Conservation (phyloP, 2,329 filamentous ascomycete species). For the Podosphaera fusca region DNA sequence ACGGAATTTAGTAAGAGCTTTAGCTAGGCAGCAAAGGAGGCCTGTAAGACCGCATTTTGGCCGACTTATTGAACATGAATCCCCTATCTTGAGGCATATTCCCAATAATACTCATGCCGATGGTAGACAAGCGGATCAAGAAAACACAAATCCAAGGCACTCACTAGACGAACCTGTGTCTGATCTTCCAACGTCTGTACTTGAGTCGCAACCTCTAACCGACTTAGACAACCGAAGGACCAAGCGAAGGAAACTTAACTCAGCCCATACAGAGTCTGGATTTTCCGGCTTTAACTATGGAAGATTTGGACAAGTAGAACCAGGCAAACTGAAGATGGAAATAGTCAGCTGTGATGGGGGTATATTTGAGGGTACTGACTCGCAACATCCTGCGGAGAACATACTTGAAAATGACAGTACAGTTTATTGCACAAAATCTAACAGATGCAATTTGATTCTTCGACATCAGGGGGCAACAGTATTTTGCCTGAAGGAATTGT, state of each 20-base stretch:
- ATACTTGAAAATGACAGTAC: conserved; percentile 61
- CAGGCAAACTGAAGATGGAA: conserved; percentile 64
- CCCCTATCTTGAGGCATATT: conserved; percentile 6
- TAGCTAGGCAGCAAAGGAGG: neutral
- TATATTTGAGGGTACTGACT: conserved; percentile 35
- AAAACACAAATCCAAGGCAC: conserved; percentile 10
- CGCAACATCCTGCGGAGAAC: conserved; percentile 47
- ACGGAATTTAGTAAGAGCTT: neutral
- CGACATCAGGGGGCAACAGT: conserved; percentile 58
- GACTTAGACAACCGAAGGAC: conserved; percentile 26
- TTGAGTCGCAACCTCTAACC: conserved; percentile 8
- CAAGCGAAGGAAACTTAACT: conserved; percentile 50
- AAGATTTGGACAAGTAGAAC: conserved; percentile 65
- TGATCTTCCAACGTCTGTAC: conserved; percentile 6
- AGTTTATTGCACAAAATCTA: conserved; percentile 79
- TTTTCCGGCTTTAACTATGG: conserved; percentile 54
- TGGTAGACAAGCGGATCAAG: conserved; percentile 11
- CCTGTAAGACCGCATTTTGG: conserved; percentile 10
- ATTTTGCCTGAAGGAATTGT: conserved; percentile 64
- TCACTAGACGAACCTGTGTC: conserved; percentile 12
- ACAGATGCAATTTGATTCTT: conserved; percentile 67
- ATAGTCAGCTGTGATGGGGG: conserved; percentile 79
- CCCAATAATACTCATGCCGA: conserved; percentile 1
- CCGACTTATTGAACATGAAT: conserved; percentile 13
- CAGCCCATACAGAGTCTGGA: conserved; percentile 26